Base-by-base conservation (phyloP, 305 asterid species). In the Plantago lanceolata region DNA sequence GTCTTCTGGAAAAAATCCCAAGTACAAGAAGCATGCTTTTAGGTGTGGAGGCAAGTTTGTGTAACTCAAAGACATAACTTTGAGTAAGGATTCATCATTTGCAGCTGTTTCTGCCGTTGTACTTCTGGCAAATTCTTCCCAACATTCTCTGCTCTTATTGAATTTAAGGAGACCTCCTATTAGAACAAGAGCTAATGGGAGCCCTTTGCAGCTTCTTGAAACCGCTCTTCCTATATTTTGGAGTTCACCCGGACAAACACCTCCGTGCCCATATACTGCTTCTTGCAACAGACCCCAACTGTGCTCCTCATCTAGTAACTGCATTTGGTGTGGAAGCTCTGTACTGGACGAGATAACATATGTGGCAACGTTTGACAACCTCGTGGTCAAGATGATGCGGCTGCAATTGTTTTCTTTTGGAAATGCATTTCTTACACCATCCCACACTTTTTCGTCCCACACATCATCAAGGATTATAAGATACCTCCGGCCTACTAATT, bases 111-210 rank as follows among this genome's bases (percentile, higher is more conserved):
- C 21, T 53, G 7, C 6, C 12, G 12, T 13, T 21, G 58, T 53
- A 12, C 29, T 8, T 14, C 2, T 0, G 0, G 58, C 58, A 3
- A 53, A 3, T 11, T 53, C 18, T 24, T 21, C n/a, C 58, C 58
- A 53, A 53, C 9, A 53, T 12, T 53, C 35, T 53, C 1, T 12
- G 3, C 13, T 3, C 35, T 9, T 21, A 0, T 53, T 53, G 58
- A 21, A 53, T 53, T 53, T 53, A 35, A 53, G 58, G 18, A 53
- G 33, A 21, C 58, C 58, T 17, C 35, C 14, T 20, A 53, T 24
- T 53, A 53, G 35, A 53, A 53, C 58, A 53, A 53, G 37, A 20
- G 58, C n/a, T n/a, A n/a, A n/a, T n/a, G n/a, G n/a, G n/a, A n/a
- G n/a, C n/a, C n/a, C n/a, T n/a, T n/a, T n/a, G 9, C 58, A 53